Percentiles rank a stretch among this genome's conserved stretches.
Evolutionary conservation across 164 flowering plant genomes (phyloP).

Genomic region (Stephania yunnanensis): DNA sequence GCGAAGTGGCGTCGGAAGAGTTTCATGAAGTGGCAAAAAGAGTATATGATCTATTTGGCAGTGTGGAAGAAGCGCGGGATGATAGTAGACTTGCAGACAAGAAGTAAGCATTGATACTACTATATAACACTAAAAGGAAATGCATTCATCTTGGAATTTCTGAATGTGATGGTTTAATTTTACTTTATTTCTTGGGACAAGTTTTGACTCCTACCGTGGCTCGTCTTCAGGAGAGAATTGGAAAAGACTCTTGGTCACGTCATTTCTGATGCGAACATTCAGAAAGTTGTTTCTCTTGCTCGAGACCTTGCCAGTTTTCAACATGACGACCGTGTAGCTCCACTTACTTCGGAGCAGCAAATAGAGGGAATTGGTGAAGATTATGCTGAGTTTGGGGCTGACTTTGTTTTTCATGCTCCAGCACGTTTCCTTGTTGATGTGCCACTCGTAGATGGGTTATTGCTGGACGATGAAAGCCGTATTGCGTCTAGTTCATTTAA

Average conservation of each 20-base stretch:
- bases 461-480: constrained; percentile 32
- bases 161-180: not conserved
- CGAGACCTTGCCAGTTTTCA: constrained; percentile 49
- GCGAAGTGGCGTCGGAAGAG: constrained; percentile 67
- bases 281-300: constrained; percentile 47
- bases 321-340: constrained; percentile 27
- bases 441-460: constrained; percentile 45
- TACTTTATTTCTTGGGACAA: not conserved
- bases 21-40: constrained; percentile 62
- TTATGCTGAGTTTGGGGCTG: constrained; percentile 66
- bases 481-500: constrained; percentile 24
- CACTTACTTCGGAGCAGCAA: constrained; percentile 18
- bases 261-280: constrained; percentile 40
- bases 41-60: constrained; percentile 46
- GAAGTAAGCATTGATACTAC: constrained; percentile 38
- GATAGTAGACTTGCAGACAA: constrained; percentile 32
- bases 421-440: constrained; percentile 68
- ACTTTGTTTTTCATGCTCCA: constrained; percentile 64
- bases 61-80: constrained; percentile 24
- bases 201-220: not conserved
- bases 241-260: constrained; percentile 54
- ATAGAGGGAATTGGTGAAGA: constrained; percentile 26
- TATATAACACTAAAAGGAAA: not conserved
- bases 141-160: not conserved
- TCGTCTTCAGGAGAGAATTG: constrained; percentile 51